These are phyloP conservation scores for Hura crepitans DNA, from an alignment of 441 rosid genomes.

Conservation along the genomic window DNA sequence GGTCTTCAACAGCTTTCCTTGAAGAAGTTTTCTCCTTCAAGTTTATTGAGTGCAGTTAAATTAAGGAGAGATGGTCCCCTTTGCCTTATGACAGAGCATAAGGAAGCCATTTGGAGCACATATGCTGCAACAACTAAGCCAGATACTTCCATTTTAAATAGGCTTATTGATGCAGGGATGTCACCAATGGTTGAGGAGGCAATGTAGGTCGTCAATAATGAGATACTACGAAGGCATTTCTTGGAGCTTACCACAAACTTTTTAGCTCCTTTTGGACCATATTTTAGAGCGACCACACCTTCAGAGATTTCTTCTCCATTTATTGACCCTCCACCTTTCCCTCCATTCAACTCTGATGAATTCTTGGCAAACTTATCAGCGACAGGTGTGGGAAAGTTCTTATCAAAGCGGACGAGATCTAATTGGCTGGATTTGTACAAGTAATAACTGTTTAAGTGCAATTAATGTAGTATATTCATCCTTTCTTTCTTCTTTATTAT, in stretches of 20 bases:
- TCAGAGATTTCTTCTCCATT: constrained; percentile 88
- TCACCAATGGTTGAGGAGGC: constrained; percentile 97
- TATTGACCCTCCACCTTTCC: constrained; percentile 81
- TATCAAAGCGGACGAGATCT: constrained; percentile 88
- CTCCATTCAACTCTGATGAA: constrained; percentile 56
- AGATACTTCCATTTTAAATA: constrained; percentile 88
- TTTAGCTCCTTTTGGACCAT: constrained; percentile 97
- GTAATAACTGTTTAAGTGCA: constrained; percentile 39
- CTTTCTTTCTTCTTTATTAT: constrained; percentile 6
- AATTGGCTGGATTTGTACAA: constrained; percentile 96
- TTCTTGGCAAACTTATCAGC: constrained; percentile 72
- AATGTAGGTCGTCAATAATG: constrained; percentile 96
- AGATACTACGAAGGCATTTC: constrained; percentile 90
- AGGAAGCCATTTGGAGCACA: constrained; percentile 94
- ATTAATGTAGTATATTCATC: not conserved
- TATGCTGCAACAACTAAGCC: constrained; percentile 82
- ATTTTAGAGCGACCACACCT: constrained; percentile 69
- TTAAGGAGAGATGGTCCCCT: constrained; percentile 93
- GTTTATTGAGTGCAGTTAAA: constrained; percentile 71
- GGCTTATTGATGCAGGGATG: constrained; percentile 92
- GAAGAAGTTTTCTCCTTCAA: constrained; percentile 84
- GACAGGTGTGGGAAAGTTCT: constrained; percentile 90
- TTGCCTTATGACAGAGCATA: constrained; percentile 96
- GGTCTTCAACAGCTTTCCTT: constrained; percentile 77
- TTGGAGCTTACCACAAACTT: constrained; percentile 95